A percentile compares a stretch with the other conserved stretches of the same genome.
These are phyloP conservation scores for Saccharomyces hybrid DNA, from an alignment of 1,139 yeast genomes.

Conservation along the genomic window DNA sequence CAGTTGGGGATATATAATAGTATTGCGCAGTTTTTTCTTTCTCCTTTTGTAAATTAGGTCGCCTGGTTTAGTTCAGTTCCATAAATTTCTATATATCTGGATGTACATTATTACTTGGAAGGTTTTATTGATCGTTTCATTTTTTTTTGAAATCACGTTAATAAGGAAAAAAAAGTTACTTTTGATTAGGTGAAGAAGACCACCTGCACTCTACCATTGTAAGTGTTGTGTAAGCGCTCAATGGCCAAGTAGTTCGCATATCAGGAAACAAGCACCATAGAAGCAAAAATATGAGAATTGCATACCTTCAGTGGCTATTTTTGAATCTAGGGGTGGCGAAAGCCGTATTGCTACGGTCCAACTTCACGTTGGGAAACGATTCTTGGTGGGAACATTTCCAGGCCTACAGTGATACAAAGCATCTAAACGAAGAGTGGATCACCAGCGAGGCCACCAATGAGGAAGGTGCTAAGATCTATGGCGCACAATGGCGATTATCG, in stretches of 20 bases:
- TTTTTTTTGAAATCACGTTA: not conserved
- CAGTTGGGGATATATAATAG: not conserved
- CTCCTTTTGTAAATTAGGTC: not conserved
- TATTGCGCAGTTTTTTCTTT: not conserved
- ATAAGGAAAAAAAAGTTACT: not conserved
- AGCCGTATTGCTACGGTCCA: not conserved
- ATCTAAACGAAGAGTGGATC: constrained; percentile 12
- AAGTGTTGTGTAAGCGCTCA: not conserved
- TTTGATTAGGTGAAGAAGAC: not conserved
- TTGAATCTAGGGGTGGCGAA: not conserved
- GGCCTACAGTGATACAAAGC: constrained; percentile 8
- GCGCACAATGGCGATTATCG: constrained; percentile 15
- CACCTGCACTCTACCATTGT: too few relatives aligned
- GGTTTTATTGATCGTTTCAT: not conserved
- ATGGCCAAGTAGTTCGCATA: not conserved
- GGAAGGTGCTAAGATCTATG: constrained; percentile 7
- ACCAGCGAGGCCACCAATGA: constrained; percentile 6
- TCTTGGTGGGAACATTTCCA: constrained; percentile 20
- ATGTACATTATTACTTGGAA: not conserved
- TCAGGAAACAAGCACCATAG: too few relatives aligned
- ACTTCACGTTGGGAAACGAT: not conserved
- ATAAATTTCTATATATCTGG: not conserved
- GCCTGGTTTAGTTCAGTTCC: not conserved
- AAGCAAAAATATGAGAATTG: not conserved
- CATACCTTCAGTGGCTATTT: not conserved